Evolutionary conservation across 257 asterid genomes (phyloP).

Genomic region (Eustoma russellianum): DNA sequence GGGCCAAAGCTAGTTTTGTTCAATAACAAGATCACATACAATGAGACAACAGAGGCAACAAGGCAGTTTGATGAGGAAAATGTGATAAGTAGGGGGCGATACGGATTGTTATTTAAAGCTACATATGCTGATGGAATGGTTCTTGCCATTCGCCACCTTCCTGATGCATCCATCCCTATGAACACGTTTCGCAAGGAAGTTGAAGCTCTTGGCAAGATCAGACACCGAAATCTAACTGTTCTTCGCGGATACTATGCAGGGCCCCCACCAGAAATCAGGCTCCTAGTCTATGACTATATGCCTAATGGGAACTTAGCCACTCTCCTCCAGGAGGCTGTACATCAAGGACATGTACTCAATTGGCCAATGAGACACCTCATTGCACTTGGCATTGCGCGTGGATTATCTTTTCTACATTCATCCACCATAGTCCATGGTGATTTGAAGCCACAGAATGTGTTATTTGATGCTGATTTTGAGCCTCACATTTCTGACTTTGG

Average conservation of each 20-base stretch:
- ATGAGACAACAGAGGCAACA: conserved; percentile 81
- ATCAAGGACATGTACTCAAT: conserved; percentile 79
- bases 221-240: conserved; percentile 69
- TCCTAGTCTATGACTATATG: conserved; percentile 74
- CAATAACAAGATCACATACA: conserved; percentile 61
- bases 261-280: conserved; percentile 66
- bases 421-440: conserved; percentile 50
- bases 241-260: conserved; percentile 81
- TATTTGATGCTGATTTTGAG: conserved; percentile 90
- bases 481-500: conserved; percentile 80
- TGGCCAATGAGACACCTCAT: conserved; percentile 95
- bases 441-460: conserved; percentile 63
- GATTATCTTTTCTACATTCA: conserved; percentile 59
- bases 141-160: conserved; percentile 68
- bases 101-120: conserved; percentile 64
- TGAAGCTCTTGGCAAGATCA: conserved; percentile 65
- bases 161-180: conserved; percentile 48
- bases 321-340: conserved; percentile 74
- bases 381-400: conserved; percentile 78
- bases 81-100: conserved; percentile 61
- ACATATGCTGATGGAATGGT: conserved; percentile 83
- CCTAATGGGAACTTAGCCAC: conserved; percentile 77
- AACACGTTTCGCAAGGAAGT: conserved; percentile 64
- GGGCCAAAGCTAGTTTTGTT: conserved; percentile 71
- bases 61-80: conserved; percentile 86